phyloP scores from a whole-genome alignment of 257 asterid genomes.

The Eucommia ulmoides region DNA sequence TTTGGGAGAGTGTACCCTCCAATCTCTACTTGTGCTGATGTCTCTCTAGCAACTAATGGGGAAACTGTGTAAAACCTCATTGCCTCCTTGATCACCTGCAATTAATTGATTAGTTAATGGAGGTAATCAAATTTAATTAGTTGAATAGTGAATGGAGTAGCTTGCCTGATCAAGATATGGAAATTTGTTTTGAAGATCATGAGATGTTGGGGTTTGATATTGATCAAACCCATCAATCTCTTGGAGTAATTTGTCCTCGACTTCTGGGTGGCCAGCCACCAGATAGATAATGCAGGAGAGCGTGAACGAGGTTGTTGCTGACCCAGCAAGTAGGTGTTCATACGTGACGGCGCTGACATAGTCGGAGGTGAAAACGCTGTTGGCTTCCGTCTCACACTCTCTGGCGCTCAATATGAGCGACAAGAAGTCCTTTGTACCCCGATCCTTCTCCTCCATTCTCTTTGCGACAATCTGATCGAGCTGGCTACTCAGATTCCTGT shows the following conservation, averaged over 20 bases:
- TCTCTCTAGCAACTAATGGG: slow-evolving; percentile 91
- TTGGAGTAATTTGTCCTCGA: slow-evolving; percentile 49
- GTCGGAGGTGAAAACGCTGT: slow-evolving; percentile 57
- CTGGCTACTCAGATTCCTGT: slow-evolving; percentile 39
- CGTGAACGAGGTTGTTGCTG: slow-evolving; percentile 86
- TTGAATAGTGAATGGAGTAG: not conserved
- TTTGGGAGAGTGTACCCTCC: slow-evolving; percentile 88
- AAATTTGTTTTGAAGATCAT: slow-evolving; percentile 69
- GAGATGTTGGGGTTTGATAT: slow-evolving; percentile 47
- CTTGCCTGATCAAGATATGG: slow-evolving; percentile 68
- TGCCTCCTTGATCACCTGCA: slow-evolving; percentile 88
- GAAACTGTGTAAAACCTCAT: slow-evolving; percentile 85
- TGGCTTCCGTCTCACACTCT: slow-evolving; percentile 40
- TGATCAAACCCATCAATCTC: slow-evolving; percentile 73
- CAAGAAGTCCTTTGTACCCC: slow-evolving; percentile 52
- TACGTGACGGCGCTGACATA: slow-evolving; percentile 87
- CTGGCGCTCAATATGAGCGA: slow-evolving; percentile 64
- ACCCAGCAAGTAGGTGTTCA: slow-evolving; percentile 91
- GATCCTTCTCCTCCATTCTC: slow-evolving; percentile 32
- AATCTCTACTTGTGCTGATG: slow-evolving; percentile 58
- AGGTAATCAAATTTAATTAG: not conserved
- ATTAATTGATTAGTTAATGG: slow-evolving; percentile 2
- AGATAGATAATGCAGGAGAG: slow-evolving; percentile 60
- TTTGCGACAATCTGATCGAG: slow-evolving; percentile 52
- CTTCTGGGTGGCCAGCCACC: slow-evolving; percentile 56